Conservation (phyloP, 1,284 basidiomycete species). For the Ceratobasidium sp. region DNA sequence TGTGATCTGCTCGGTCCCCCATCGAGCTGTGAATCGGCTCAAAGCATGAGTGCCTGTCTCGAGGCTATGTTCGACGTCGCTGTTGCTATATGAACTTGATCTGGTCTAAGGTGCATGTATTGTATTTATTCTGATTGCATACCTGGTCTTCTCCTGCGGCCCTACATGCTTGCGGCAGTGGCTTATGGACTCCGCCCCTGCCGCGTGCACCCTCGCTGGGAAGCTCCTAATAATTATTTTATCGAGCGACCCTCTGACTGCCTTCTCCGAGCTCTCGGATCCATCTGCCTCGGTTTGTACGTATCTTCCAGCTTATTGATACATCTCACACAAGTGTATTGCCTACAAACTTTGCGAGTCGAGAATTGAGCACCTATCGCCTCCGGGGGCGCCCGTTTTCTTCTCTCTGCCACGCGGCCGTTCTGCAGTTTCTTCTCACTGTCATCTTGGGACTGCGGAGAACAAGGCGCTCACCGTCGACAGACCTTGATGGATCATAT, state of each 20-base stretch:
- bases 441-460: constrained; percentile 6
- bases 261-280: not conserved
- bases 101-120: not conserved
- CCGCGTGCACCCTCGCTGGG: too few species aligned
- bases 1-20: not conserved
- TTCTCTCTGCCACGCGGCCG: constrained; percentile 26
- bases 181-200: too few species aligned
- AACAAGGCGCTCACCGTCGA: not conserved
- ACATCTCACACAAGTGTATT: not conserved
- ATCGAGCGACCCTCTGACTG: not conserved
- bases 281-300: not conserved
- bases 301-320: not conserved
- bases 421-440: not conserved
- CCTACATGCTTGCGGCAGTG: not conserved
- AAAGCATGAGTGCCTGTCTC: not conserved
- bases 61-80: not conserved
- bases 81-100: constrained; percentile 1
- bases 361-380: constrained; percentile 14
- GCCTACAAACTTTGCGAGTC: not conserved
- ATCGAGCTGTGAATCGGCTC: not conserved
- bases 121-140: not conserved
- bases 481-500: not conserved
- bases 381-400: constrained; percentile 2
- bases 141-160: not conserved
- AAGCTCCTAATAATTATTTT: too few species aligned